phyloP scores from a whole-genome alignment of 768 basidiomycete species.

The Suillus variegatus region DNA sequence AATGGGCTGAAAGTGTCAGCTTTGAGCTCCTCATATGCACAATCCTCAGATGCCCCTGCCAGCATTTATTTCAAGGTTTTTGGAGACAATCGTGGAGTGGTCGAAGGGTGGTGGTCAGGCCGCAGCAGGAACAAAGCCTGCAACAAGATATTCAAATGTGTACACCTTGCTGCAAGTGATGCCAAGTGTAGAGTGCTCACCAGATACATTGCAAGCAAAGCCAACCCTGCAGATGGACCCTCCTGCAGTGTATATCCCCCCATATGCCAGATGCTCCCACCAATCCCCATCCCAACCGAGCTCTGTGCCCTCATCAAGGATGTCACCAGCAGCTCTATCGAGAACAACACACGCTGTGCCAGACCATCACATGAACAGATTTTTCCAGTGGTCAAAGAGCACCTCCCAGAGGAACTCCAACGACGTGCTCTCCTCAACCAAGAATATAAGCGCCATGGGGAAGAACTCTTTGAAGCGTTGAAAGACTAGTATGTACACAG shows the following conservation, averaged over 20 bases:
- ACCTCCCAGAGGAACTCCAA: background rate
- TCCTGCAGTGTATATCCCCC: constrained; percentile 5
- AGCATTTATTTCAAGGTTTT: constrained; percentile 7
- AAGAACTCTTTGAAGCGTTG: background rate
- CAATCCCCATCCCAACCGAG: constrained; percentile 10
- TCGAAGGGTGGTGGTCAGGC: constrained; percentile 40
- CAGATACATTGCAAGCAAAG: no score
- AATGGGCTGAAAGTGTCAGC: constrained; percentile 16
- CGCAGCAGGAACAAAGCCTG: constrained; percentile 26
- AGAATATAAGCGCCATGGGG: background rate
- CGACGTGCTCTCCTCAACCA: background rate
- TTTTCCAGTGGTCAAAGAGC: background rate
- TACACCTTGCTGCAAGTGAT: constrained; percentile 7
- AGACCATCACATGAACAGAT: background rate
- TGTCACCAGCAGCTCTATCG: background rate
- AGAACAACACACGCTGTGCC: accelerated
- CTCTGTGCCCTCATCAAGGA: background rate
- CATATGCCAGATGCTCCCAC: constrained; percentile 9
- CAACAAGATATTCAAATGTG: constrained; percentile 30
- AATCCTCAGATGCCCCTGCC: constrained; percentile 10
- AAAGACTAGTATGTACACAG: background rate
- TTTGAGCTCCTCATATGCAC: constrained; percentile 40
- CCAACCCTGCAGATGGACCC: no score
- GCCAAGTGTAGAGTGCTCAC: no score
- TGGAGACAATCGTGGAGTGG: constrained; percentile 36